These are phyloP conservation scores for Papiliotrema flavescens DNA, from an alignment of 1,284 basidiomycete species.

Conservation along the genomic window DNA sequence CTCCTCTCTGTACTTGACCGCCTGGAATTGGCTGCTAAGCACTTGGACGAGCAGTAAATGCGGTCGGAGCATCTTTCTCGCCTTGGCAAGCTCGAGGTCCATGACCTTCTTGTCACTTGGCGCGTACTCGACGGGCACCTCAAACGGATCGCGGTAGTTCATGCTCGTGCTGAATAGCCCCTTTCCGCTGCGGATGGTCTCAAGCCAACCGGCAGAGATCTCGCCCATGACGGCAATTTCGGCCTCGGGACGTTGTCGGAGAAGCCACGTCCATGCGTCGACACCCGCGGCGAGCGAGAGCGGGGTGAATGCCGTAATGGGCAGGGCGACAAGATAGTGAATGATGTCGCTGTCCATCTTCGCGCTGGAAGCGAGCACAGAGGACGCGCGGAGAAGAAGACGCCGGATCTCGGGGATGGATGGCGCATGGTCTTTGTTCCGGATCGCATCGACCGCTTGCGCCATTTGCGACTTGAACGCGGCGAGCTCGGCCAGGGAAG, in stretches of 20 bases:
- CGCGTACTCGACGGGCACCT: slow-evolving; percentile 79
- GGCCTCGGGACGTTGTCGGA: slow-evolving; percentile 75
- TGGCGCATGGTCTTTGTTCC: slow-evolving; percentile 65
- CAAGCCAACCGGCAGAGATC: slow-evolving; percentile 80
- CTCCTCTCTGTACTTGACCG: slow-evolving; percentile 81
- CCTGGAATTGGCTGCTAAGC: slow-evolving; percentile 88
- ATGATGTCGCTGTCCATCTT: slow-evolving; percentile 82
- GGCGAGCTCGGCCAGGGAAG: slow-evolving; percentile 59
- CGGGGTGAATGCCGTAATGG: slow-evolving; percentile 85
- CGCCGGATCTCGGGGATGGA: slow-evolving; percentile 77
- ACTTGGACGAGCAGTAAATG: slow-evolving; percentile 84
- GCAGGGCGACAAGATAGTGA: slow-evolving; percentile 81
- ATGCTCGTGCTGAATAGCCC: slow-evolving; percentile 78
- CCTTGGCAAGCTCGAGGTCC: slow-evolving; percentile 66
- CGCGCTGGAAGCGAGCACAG: slow-evolving; percentile 66
- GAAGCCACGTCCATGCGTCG: slow-evolving; percentile 96
- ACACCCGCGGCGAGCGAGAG: slow-evolving; percentile 79
- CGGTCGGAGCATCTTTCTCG: slow-evolving; percentile 71
- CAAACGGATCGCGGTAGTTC: slow-evolving; percentile 83
- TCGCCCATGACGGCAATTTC: slow-evolving; percentile 78
- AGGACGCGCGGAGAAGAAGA: slow-evolving; percentile 81
- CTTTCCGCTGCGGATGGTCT: slow-evolving; percentile 68
- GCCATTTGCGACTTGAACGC: slow-evolving; percentile 69
- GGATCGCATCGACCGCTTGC: slow-evolving; percentile 63
- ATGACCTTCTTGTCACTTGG: slow-evolving; percentile 85